These are phyloP conservation scores for Cerioporus squamosus DNA, from an alignment of 1,284 basidiomycete genomes.

Conservation along the genomic window DNA sequence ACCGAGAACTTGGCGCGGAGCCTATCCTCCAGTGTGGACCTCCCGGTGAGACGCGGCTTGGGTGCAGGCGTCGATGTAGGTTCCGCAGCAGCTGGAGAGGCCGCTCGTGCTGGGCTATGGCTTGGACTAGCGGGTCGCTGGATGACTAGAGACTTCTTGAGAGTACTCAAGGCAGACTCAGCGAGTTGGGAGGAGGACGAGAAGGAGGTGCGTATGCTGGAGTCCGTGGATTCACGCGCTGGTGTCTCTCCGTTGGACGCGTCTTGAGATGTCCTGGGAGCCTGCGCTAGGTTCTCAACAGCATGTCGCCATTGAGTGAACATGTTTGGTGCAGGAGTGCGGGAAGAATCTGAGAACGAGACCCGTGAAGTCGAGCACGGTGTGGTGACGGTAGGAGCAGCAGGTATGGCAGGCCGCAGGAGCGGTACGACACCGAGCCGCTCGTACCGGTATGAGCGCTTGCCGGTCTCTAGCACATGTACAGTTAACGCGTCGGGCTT, in stretches of 20 bases:
- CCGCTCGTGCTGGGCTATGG: not conserved
- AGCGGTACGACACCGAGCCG: not conserved
- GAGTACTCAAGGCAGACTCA: constrained; percentile 59
- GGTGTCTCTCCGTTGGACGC: constrained; percentile 24
- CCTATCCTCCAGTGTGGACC: constrained; percentile 67
- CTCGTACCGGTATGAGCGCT: not conserved
- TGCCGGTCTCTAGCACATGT: not conserved
- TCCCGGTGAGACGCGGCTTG: constrained; percentile 23
- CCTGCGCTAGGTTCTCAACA: constrained; percentile 34
- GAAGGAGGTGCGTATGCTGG: constrained; percentile 25
- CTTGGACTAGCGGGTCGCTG: constrained; percentile 53
- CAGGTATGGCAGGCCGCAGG: not conserved
- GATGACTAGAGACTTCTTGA: constrained; percentile 63
- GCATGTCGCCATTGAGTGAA: constrained; percentile 35
- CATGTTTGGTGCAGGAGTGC: not conserved
- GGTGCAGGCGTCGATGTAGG: constrained; percentile 20
- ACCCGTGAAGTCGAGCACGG: not conserved
- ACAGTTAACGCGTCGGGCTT: too few relatives aligned
- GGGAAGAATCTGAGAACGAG: not conserved
- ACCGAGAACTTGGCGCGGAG: constrained; percentile 62
- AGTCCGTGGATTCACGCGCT: constrained; percentile 28
- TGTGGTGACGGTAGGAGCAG: not conserved
- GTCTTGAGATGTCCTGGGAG: constrained; percentile 34
- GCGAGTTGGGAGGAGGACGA: constrained; percentile 57
- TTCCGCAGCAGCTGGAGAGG: constrained; percentile 14